Evolutionary conservation across 306 rosid genomes (phyloP).

Genomic region (Fagus crenata): DNA sequence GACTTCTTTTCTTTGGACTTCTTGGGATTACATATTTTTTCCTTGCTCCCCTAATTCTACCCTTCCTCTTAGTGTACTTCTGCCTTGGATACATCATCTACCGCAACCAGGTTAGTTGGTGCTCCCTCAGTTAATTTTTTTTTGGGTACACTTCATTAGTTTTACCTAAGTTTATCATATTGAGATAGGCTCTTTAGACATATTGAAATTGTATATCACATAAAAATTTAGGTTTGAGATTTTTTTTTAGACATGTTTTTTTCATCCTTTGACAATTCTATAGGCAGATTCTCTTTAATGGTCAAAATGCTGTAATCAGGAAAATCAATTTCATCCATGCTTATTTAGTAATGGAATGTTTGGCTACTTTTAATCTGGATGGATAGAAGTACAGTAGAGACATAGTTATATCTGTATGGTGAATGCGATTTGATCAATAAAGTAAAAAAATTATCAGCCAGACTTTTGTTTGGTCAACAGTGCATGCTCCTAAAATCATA

Average conservation of each 20-base stretch:
- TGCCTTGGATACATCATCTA: slow-evolving; percentile 73
- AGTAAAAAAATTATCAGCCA: neutral
- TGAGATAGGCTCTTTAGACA: neutral
- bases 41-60: slow-evolving; percentile 91
- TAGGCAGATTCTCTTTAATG: neutral
- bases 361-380: neutral
- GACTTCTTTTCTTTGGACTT: slow-evolving; percentile 85
- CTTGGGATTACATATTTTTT: slow-evolving; percentile 90
- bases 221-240: too few relatives aligned
- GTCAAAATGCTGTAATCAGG: neutral
- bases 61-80: slow-evolving; percentile 77
- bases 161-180: neutral
- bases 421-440: neutral
- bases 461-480: neutral
- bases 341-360: neutral
- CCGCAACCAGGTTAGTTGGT: slow-evolving; percentile 74
- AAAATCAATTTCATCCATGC: neutral
- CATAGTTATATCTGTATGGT: neutral
- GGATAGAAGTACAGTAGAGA: neutral
- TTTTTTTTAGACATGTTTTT: neutral
- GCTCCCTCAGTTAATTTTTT: slow-evolving; percentile 13
- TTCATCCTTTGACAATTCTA: neutral
- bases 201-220: neutral
- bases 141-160: neutral
- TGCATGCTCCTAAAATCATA: neutral